Conservation (phyloP, 495 filamentous ascomycete genomes). For the Cercophora sp. region DNA sequence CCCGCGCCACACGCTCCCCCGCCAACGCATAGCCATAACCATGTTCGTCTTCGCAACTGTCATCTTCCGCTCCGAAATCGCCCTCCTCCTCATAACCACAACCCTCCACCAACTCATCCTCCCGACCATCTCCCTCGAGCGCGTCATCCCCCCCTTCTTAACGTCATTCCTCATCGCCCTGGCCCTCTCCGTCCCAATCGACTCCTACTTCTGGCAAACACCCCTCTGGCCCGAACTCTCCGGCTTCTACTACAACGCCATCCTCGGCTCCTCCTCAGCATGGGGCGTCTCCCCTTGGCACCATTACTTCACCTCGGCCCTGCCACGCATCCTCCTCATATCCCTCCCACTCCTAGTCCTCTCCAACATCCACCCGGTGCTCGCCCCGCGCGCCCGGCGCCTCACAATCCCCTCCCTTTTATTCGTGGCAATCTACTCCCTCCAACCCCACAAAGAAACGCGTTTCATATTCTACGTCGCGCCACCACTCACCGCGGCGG, state of each 20-base stretch:
- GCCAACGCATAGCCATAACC: constrained; percentile 56
- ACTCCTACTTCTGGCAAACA: constrained; percentile 90
- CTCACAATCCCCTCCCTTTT: constrained; percentile 62
- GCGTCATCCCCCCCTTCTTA: constrained; percentile 66
- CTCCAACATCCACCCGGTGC: constrained; percentile 37
- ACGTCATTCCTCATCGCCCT: constrained; percentile 60
- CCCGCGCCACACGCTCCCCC: constrained; percentile 26
- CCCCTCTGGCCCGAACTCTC: constrained; percentile 87
- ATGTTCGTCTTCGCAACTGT: constrained; percentile 78
- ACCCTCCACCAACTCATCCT: constrained; percentile 54
- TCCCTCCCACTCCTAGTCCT: constrained; percentile 35
- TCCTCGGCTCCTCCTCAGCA: constrained; percentile 68
- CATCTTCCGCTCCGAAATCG: constrained; percentile 86
- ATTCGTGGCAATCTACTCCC: constrained; percentile 76
- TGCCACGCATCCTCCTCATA: constrained; percentile 71
- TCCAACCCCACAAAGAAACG: constrained; percentile 92
- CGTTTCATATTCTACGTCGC: constrained; percentile 90
- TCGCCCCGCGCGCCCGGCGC: constrained; percentile 36
- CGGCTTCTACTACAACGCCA: constrained; percentile 87
- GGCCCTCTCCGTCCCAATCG: constrained; percentile 62
- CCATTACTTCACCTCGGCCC: constrained; percentile 75
- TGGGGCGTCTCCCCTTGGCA: constrained; percentile 86
- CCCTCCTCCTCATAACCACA: constrained; percentile 66
- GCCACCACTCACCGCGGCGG: constrained; percentile 73
- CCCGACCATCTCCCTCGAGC: constrained; percentile 51